phyloP scores from a whole-genome alignment of 352 stramenopile species.

The Salisapilia sapeloensis region DNA sequence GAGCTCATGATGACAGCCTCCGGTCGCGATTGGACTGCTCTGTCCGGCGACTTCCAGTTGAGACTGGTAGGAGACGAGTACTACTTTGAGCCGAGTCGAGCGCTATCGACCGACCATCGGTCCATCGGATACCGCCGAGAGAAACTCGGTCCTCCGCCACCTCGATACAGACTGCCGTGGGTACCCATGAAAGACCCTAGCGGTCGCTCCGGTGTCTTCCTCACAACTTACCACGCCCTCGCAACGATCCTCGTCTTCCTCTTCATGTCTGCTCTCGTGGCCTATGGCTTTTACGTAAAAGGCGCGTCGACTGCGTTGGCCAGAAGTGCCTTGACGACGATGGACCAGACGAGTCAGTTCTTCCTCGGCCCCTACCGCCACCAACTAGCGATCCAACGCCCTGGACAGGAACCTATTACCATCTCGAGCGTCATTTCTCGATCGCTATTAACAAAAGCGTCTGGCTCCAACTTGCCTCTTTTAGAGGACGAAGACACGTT shows the following conservation, averaged over 20 bases:
- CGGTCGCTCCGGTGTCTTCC: too few relatives aligned
- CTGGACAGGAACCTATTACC: slow-evolving; percentile 47
- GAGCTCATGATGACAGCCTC: too few relatives aligned
- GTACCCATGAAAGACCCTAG: too few relatives aligned
- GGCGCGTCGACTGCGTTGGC: slow-evolving; percentile 46
- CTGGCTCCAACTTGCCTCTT: slow-evolving; percentile 11
- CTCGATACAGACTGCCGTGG: too few relatives aligned
- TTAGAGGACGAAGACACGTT: slow-evolving; percentile 21
- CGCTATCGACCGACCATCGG: too few relatives aligned
- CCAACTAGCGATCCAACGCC: slow-evolving; percentile 45
- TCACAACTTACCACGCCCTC: neutral
- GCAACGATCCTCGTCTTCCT: neutral
- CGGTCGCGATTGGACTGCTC: too few relatives aligned
- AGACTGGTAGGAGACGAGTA: too few relatives aligned
- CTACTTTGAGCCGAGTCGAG: too few relatives aligned
- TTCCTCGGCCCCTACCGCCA: slow-evolving; percentile 45
- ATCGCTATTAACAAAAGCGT: slow-evolving; percentile 18
- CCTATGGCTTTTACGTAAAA: slow-evolving; percentile 62
- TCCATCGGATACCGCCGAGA: too few relatives aligned
- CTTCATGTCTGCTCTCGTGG: slow-evolving; percentile 14
- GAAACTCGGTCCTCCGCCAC: too few relatives aligned
- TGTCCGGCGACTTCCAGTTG: too few relatives aligned
- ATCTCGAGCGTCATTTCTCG: slow-evolving; percentile 62
- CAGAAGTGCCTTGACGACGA: slow-evolving; percentile 38
- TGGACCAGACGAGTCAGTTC: slow-evolving; percentile 33